phyloP scores from a whole-genome alignment of 768 basidiomycete species.

The Trichaptum fuscoviolaceum region DNA sequence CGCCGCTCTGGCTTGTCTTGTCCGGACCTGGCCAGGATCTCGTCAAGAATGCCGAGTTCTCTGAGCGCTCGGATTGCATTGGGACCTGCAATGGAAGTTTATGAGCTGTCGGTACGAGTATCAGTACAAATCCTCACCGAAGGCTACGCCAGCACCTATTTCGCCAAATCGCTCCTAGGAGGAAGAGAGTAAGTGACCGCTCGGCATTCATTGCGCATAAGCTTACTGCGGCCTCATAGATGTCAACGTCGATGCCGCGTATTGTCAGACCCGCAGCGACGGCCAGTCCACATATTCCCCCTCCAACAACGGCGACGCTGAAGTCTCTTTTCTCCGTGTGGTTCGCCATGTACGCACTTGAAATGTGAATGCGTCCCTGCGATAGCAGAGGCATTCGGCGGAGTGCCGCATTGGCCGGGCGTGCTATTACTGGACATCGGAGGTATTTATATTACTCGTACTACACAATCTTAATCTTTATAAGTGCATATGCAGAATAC shows the following conservation, averaged over 20 bases:
- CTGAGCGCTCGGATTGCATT: conserved; percentile 44
- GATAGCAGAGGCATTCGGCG: too few species aligned
- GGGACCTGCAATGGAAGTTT: conserved; percentile 29
- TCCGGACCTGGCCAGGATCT: conserved; percentile 32
- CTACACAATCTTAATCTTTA: too few species aligned
- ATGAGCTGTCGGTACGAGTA: neutral
- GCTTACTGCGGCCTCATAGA: conserved; percentile 50
- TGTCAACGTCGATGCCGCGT: conserved; percentile 38
- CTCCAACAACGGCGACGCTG: conserved; percentile 48
- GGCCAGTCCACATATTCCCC: conserved; percentile 49
- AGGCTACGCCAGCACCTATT: conserved; percentile 49
- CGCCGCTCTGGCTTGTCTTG: conserved; percentile 26
- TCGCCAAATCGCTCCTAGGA: conserved; percentile 34
- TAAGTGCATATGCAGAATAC: too few species aligned
- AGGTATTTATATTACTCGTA: too few species aligned
- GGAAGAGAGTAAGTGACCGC: conserved; percentile 23
- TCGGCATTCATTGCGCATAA: neutral
- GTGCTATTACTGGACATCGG: too few species aligned
- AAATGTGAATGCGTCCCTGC: too few species aligned
- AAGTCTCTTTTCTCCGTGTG: conserved; percentile 30
- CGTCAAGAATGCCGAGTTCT: conserved; percentile 38
- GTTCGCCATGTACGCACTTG: too few species aligned
- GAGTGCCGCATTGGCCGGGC: too few species aligned
- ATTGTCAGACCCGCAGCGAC: conserved; percentile 40
- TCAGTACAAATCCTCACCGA: conserved; percentile 29